Percentiles rank a stretch among this genome's conserved stretches.
Conservation (phyloP, 805 yeast genomes). For the Metschnikowia drakensbergensis region DNA sequence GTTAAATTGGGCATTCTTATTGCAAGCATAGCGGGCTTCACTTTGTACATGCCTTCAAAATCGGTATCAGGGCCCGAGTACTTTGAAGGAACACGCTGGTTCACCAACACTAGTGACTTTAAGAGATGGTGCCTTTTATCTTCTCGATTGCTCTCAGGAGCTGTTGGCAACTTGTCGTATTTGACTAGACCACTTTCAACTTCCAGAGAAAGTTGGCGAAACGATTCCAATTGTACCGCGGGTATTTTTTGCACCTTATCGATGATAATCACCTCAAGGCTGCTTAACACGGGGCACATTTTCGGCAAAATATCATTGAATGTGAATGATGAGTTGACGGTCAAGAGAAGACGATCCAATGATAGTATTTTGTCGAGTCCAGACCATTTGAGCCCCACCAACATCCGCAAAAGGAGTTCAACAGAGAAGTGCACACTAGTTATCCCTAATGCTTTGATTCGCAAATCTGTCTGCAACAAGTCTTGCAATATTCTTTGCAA, state of each 20-base stretch:
- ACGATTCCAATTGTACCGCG: background rate
- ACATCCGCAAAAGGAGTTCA: conserved; percentile 22
- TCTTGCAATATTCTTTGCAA: conserved; percentile 21
- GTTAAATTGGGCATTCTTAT: background rate
- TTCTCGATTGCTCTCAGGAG: background rate
- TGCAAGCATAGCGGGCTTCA: background rate
- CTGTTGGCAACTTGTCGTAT: background rate
- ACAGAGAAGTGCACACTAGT: conserved; percentile 17
- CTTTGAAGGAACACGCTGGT: background rate
- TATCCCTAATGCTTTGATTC: background rate
- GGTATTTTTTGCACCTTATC: conserved; percentile 1
- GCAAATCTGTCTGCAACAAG: background rate
- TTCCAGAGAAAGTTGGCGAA: background rate
- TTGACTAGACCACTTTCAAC: background rate
- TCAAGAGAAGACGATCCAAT: conserved; percentile 13
- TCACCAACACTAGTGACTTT: background rate
- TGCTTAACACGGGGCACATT: conserved; percentile 24
- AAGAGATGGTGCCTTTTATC: background rate
- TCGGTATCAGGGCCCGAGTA: background rate
- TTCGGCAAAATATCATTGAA: conserved; percentile 5
- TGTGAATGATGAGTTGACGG: conserved; percentile 22
- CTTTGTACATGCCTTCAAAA: background rate
- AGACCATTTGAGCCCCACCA: conserved; percentile 28
- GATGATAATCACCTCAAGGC: conserved; percentile 13
- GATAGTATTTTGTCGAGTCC: conserved; percentile 16